These are phyloP conservation scores for Penicillium macrosclerotiorum DNA, from an alignment of 495 filamentous ascomycete genomes.

Conservation along the genomic window DNA sequence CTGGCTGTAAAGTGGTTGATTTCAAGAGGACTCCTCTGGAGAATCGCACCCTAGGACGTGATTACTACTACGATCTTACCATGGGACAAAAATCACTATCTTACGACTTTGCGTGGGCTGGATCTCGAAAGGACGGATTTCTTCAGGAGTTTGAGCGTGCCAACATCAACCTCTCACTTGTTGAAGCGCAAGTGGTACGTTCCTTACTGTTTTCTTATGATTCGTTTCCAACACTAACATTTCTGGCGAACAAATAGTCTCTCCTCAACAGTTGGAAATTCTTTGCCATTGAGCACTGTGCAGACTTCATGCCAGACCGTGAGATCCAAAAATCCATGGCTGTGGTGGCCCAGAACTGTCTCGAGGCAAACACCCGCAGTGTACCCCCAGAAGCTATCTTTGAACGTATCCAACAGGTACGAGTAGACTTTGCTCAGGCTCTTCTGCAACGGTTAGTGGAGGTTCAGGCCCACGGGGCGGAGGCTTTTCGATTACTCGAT, in stretches of 20 bases:
- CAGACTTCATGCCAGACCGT: constrained; percentile 58
- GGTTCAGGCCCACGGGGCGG: constrained; percentile 54
- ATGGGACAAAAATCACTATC: constrained; percentile 71
- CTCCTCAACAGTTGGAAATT: constrained; percentile 89
- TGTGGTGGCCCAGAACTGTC: constrained; percentile 66
- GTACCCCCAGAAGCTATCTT: constrained; percentile 72
- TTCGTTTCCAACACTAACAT: constrained; percentile 25
- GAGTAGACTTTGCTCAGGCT: constrained; percentile 73
- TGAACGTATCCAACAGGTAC: constrained; percentile 62
- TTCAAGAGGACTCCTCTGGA: constrained; percentile 73
- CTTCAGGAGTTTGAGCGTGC: constrained; percentile 75
- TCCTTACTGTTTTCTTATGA: not conserved
- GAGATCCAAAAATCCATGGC: constrained; percentile 66
- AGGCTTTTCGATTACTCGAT: constrained; percentile 61
- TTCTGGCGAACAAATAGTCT: constrained; percentile 38
- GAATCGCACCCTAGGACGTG: constrained; percentile 59
- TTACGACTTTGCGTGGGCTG: constrained; percentile 74
- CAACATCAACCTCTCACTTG: constrained; percentile 84
- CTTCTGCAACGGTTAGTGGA: constrained; percentile 74
- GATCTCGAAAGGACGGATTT: constrained; percentile 67
- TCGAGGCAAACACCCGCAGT: constrained; percentile 64
- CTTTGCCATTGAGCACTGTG: constrained; percentile 79
- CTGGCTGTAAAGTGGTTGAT: constrained; percentile 63
- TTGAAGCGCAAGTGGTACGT: constrained; percentile 88
- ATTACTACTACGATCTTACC: constrained; percentile 79